Evolutionary conservation across 805 yeast genomes (phyloP).

Genomic region (Yamadazyma philogaea): DNA sequence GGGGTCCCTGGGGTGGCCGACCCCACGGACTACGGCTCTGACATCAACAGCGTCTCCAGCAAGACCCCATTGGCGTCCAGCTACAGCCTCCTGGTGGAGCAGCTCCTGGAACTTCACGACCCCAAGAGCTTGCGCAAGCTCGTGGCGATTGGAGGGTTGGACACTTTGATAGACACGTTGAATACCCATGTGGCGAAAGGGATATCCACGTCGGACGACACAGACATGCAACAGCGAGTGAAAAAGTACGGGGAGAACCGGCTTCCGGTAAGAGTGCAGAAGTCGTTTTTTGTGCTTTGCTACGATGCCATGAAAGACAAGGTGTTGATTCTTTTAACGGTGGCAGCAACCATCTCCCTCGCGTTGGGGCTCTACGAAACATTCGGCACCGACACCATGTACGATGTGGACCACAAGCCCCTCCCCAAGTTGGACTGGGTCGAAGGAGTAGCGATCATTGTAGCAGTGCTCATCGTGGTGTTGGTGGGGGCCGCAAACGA

Average conservation of each 20-base stretch:
- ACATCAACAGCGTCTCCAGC: conserved; percentile 11
- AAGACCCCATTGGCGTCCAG: conserved; percentile 17
- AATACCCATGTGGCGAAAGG: conserved; percentile 43
- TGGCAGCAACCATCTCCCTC: conserved; percentile 86
- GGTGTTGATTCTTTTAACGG: conserved; percentile 74
- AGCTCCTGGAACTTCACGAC: conserved; percentile 53
- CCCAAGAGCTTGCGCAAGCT: conserved; percentile 55
- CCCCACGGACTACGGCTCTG: not conserved
- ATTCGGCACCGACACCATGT: conserved; percentile 75
- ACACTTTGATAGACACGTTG: conserved; percentile 27
- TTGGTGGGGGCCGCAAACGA: conserved; percentile 94
- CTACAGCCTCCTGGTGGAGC: conserved; percentile 17
- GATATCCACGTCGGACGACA: conserved; percentile 31
- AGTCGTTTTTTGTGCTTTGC: conserved; percentile 64
- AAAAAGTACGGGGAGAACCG: conserved; percentile 63
- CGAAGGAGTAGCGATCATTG: conserved; percentile 96
- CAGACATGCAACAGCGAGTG: conserved; percentile 34
- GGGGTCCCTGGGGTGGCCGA: not conserved
- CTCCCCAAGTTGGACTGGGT: conserved; percentile 94
- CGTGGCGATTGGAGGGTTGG: conserved; percentile 44
- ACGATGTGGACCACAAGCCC: conserved; percentile 73
- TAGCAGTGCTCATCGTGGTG: conserved; percentile 87
- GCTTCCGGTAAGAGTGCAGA: conserved; percentile 69
- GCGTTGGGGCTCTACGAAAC: conserved; percentile 91
- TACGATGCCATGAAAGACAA: conserved; percentile 88